Conservation (phyloP, 164 flowering plant species). For the Stephania cephalantha region DNA sequence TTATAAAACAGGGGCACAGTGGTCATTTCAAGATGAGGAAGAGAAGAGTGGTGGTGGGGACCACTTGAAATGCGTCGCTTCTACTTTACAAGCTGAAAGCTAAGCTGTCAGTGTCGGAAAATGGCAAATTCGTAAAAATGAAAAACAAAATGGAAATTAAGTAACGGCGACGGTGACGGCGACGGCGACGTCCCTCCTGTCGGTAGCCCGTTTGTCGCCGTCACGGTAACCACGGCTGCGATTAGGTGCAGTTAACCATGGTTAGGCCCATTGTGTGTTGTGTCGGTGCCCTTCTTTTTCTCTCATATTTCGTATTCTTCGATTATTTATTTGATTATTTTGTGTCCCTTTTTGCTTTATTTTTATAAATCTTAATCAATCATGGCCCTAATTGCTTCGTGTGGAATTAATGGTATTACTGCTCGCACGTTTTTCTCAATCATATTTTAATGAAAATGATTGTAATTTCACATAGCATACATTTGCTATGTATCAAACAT, state of each 20-base stretch:
- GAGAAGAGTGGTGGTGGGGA: neutral
- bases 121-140: neutral
- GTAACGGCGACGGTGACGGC: conserved; percentile 22
- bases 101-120: conserved; percentile 35
- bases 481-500: too few species aligned
- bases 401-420: too few species aligned
- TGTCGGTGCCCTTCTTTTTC: conserved; percentile 17
- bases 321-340: neutral
- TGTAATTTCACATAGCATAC: too few species aligned
- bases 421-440: too few species aligned
- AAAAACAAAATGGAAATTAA: neutral
- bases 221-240: conserved; percentile 13
- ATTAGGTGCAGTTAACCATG: conserved; percentile 12
- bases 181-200: conserved; percentile 29
- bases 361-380: too few species aligned
- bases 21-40: neutral
- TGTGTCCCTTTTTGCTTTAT: too few species aligned
- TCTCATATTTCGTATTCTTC: neutral
- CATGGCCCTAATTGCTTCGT: too few species aligned
- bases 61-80: conserved; percentile 15
- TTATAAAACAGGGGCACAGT: neutral
- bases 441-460: too few species aligned
- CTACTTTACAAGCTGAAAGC: conserved; percentile 20
- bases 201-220: conserved; percentile 35
- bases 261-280: neutral